Evolutionary conservation across 2,329 filamentous ascomycete species (phyloP).

Genomic region (Paradendryphiella salina): DNA sequence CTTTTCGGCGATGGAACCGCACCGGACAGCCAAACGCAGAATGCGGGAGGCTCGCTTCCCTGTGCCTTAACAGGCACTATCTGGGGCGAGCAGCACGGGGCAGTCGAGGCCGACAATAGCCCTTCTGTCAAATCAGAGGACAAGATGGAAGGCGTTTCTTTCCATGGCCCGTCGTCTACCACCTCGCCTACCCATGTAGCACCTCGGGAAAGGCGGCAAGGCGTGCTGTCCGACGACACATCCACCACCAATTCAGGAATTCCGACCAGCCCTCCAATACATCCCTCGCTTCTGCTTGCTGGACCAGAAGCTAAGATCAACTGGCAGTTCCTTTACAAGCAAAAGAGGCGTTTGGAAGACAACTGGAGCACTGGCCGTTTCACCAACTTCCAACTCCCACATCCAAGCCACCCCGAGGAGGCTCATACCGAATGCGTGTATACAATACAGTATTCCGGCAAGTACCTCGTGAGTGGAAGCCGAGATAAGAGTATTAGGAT

Average conservation of each 20-base stretch:
- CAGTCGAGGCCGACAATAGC: slow-evolving; percentile 52
- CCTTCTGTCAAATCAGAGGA: slow-evolving; percentile 36
- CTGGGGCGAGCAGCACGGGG: slow-evolving; percentile 55
- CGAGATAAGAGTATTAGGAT: slow-evolving; percentile 84
- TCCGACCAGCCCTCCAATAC: slow-evolving; percentile 27
- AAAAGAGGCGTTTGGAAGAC: slow-evolving; percentile 79
- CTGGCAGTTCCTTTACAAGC: slow-evolving; percentile 91
- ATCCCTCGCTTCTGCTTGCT: slow-evolving; percentile 39
- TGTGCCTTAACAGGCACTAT: slow-evolving; percentile 22
- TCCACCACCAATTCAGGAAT: slow-evolving; percentile 7
- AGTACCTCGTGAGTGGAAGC: slow-evolving; percentile 90
- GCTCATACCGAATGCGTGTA: slow-evolving; percentile 94
- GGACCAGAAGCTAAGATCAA: slow-evolving; percentile 67
- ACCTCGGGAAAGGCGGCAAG: slow-evolving; percentile 26
- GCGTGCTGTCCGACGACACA: slow-evolving; percentile 8
- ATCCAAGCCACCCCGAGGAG: slow-evolving; percentile 76
- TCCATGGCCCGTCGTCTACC: slow-evolving; percentile 26
- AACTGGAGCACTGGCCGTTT: slow-evolving; percentile 89
- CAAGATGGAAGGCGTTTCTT: slow-evolving; percentile 46
- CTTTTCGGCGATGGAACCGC: slow-evolving; percentile 45
- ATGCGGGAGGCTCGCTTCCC: slow-evolving; percentile 26
- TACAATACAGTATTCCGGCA: slow-evolving; percentile 83
- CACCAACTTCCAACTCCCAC: slow-evolving; percentile 86
- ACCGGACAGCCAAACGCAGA: slow-evolving; percentile 27
- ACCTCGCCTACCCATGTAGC: slow-evolving; percentile 20